phyloP scores from a whole-genome alignment of 2,329 filamentous ascomycete species.

The Aspergillus intermedius region DNA sequence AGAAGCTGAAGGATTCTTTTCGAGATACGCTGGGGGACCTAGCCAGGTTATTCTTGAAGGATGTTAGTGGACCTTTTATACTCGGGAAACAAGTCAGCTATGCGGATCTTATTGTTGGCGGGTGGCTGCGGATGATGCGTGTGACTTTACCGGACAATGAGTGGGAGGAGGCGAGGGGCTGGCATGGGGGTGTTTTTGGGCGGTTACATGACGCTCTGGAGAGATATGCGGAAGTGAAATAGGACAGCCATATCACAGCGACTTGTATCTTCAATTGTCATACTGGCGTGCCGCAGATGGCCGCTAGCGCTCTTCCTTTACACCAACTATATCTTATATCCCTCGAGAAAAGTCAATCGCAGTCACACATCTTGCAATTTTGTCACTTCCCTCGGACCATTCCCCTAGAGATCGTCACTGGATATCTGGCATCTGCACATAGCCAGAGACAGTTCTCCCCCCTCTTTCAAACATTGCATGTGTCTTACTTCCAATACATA shows the following conservation, averaged over 20 bases:
- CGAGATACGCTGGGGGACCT: constrained; percentile 37
- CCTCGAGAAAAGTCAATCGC: too few species aligned
- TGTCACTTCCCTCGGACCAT: too few species aligned
- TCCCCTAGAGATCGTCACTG: too few species aligned
- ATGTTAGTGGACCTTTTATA: constrained; percentile 44
- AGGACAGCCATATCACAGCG: not conserved
- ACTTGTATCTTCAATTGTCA: too few species aligned
- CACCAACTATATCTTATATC: too few species aligned
- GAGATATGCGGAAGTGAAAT: constrained; percentile 23
- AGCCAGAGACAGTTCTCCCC: too few species aligned
- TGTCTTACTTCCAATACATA: too few species aligned
- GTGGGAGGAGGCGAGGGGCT: constrained; percentile 43
- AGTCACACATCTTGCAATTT: too few species aligned
- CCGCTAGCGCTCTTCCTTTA: too few species aligned
- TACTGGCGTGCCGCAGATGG: too few species aligned
- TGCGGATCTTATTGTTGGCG: constrained; percentile 53
- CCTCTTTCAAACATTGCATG: too few species aligned
- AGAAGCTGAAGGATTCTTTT: constrained; percentile 36
- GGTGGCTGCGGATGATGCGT: constrained; percentile 47
- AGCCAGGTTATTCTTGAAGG: constrained; percentile 35
- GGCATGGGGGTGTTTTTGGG: constrained; percentile 48
- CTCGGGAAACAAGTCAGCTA: constrained; percentile 43
- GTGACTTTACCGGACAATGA: constrained; percentile 38
- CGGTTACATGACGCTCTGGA: constrained; percentile 44
- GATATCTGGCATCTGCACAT: too few species aligned